phyloP scores from a whole-genome alignment of 306 rosid genomes.

The Begonia masoniana region DNA sequence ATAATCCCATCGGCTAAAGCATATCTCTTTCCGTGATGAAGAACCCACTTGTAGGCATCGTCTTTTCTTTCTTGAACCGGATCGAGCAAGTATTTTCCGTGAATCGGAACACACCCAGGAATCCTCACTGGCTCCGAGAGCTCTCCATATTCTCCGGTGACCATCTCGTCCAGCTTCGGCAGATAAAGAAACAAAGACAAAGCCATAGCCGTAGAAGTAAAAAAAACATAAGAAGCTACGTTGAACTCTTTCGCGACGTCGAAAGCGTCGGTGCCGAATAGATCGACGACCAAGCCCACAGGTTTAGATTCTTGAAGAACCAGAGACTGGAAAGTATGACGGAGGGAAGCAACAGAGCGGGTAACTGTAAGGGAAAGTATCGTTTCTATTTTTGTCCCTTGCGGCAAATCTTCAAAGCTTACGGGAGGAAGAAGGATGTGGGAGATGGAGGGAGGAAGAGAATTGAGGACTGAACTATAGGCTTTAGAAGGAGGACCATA shows the following conservation, averaged over 20 bases:
- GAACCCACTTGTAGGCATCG: constrained; percentile 37
- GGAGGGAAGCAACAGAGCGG: constrained; percentile 20
- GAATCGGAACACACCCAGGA: constrained; percentile 52
- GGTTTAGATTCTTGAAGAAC: neutral
- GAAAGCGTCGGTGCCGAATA: constrained; percentile 48
- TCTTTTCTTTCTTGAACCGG: constrained; percentile 45
- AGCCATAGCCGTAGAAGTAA: constrained; percentile 30
- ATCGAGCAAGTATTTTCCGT: constrained; percentile 33
- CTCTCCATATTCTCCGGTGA: constrained; percentile 32
- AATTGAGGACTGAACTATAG: constrained; percentile 28
- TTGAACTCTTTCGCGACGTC: constrained; percentile 29
- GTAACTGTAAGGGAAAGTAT: constrained; percentile 25
- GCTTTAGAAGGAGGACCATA: constrained; percentile 41
- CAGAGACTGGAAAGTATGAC: constrained; percentile 4
- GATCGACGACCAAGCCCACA: constrained; percentile 33
- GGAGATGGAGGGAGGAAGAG: constrained; percentile 19
- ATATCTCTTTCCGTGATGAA: constrained; percentile 31
- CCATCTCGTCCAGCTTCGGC: constrained; percentile 28
- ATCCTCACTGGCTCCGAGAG: constrained; percentile 27
- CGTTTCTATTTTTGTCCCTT: constrained; percentile 18
- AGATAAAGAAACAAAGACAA: constrained; percentile 28
- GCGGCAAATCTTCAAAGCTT: constrained; percentile 23
- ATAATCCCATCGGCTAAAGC: constrained; percentile 34
- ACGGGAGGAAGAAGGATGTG: constrained; percentile 29
- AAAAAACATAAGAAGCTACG: constrained; percentile 29